A percentile compares a stretch with the other conserved stretches of the same genome.
phyloP scores from a whole-genome alignment of 2,329 filamentous ascomycete species.

The Pestalotiopsis sp. region DNA sequence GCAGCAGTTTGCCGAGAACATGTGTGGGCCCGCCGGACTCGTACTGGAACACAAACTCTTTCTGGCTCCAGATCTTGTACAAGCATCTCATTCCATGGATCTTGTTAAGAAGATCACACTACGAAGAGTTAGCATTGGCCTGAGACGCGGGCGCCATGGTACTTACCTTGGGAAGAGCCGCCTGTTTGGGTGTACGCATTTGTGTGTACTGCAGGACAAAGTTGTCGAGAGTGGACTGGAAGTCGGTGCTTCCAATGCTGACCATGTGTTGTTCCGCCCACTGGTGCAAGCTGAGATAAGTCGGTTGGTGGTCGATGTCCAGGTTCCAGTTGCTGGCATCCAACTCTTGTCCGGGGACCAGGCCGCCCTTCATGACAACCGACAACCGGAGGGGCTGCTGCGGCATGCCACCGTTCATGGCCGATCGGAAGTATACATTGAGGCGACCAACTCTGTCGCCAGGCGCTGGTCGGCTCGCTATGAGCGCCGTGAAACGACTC shows the following conservation, averaged over 20 bases:
- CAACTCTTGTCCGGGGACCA: background rate
- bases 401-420: background rate
- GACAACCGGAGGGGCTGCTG: background rate
- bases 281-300: background rate
- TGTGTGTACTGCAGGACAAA: slow-evolving; percentile 23
- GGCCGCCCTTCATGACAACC: background rate
- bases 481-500: background rate
- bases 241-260: slow-evolving; percentile 7
- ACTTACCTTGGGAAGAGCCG: slow-evolving; percentile 13
- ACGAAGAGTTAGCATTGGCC: background rate
- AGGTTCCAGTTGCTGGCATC: slow-evolving; percentile 1
- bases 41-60: slow-evolving; percentile 40
- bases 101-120: slow-evolving; percentile 31
- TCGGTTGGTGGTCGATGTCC: background rate
- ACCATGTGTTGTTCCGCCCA: slow-evolving; percentile 14
- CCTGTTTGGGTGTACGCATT: slow-evolving; percentile 13
- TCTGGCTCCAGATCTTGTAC: slow-evolving; percentile 51
- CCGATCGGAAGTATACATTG: background rate
- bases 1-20: slow-evolving; percentile 36
- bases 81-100: slow-evolving; percentile 51
- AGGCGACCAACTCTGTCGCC: background rate
- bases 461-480: background rate
- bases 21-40: slow-evolving; percentile 27
- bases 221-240: slow-evolving; percentile 29
- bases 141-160: no score